Evolutionary conservation across 768 basidiomycete genomes (phyloP).

Genomic region (Boletellus ananas): DNA sequence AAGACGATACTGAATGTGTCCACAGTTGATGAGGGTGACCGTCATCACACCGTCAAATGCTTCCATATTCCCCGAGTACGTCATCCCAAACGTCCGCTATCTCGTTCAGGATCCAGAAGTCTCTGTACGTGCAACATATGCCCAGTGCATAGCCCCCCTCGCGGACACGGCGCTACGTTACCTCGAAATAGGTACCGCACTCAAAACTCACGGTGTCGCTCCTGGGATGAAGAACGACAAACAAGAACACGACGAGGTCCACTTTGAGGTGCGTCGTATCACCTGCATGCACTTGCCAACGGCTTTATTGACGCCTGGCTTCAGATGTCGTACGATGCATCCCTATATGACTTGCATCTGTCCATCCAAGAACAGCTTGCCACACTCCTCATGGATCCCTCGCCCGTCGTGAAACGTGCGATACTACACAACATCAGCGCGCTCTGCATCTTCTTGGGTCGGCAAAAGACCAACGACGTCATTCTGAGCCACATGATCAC

Average conservation of each 20-base stretch:
- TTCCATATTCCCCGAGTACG: conserved; percentile 90
- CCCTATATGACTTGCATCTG: conserved; percentile 79
- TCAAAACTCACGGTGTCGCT: conserved; percentile 74
- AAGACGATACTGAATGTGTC: conserved; percentile 28
- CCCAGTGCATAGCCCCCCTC: conserved; percentile 79
- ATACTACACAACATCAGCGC: conserved; percentile 83
- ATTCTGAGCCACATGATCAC: conserved; percentile 86
- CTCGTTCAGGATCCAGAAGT: conserved; percentile 82
- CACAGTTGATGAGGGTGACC: conserved; percentile 55
- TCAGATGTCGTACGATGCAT: conserved; percentile 88
- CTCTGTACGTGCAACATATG: conserved; percentile 76
- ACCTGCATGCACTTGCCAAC: no score
- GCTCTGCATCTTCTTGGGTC: conserved; percentile 89
- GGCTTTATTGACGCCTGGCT: background rate
- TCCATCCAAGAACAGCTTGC: conserved; percentile 86
- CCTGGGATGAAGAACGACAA: conserved; percentile 42
- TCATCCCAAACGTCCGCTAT: conserved; percentile 84
- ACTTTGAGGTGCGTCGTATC: conserved; percentile 62
- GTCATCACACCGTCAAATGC: conserved; percentile 62
- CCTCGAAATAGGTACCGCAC: conserved; percentile 89
- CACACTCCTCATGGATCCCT: conserved; percentile 82
- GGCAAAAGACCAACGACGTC: conserved; percentile 93
- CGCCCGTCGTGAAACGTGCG: conserved; percentile 87
- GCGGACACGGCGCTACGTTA: conserved; percentile 86
- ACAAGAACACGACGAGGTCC: conserved; percentile 72